These are phyloP conservation scores for Ophiocordyceps camponoti-floridani DNA, from an alignment of 2,329 filamentous ascomycete genomes.

Conservation along the genomic window DNA sequence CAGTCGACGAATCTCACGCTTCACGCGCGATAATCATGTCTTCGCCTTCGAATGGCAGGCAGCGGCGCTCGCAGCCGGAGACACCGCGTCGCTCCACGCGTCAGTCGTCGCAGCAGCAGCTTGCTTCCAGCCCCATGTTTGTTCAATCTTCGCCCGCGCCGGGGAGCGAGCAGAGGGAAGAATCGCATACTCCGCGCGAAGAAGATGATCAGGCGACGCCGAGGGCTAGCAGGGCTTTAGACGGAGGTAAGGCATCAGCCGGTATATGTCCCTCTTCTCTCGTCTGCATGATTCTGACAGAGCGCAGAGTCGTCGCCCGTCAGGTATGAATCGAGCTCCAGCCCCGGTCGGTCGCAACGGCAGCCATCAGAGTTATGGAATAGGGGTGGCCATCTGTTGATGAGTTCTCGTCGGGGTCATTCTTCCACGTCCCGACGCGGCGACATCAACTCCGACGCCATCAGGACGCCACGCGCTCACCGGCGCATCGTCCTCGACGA, in stretches of 20 bases:
- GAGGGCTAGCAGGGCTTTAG: slow-evolving; percentile 39
- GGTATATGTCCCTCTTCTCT: too few species aligned
- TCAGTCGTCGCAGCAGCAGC: slow-evolving; percentile 29
- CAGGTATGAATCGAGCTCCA: slow-evolving; percentile 78
- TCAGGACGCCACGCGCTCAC: slow-evolving; percentile 32
- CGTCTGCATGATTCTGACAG: not conserved
- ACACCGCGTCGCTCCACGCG: slow-evolving; percentile 23
- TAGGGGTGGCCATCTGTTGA: slow-evolving; percentile 76
- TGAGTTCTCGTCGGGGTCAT: slow-evolving; percentile 42
- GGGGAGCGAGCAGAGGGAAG: slow-evolving; percentile 11
- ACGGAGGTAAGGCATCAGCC: slow-evolving; percentile 39
- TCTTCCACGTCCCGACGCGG: slow-evolving; percentile 44
- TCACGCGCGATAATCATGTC: slow-evolving; percentile 16
- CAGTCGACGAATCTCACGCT: not conserved
- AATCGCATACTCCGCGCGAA: slow-evolving; percentile 31
- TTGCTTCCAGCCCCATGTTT: slow-evolving; percentile 67
- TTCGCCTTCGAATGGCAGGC: slow-evolving; percentile 26
- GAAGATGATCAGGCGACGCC: slow-evolving; percentile 48
- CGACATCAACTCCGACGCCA: slow-evolving; percentile 71
- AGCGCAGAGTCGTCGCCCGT: slow-evolving; percentile 74
- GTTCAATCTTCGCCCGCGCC: slow-evolving; percentile 37
- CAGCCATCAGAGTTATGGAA: slow-evolving; percentile 58
- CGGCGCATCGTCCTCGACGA: slow-evolving; percentile 43
- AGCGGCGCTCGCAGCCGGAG: slow-evolving; percentile 32
- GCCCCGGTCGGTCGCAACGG: slow-evolving; percentile 47